phyloP scores from a whole-genome alignment of 805 yeast genomes.

The Wickerhamiella lipophila region DNA sequence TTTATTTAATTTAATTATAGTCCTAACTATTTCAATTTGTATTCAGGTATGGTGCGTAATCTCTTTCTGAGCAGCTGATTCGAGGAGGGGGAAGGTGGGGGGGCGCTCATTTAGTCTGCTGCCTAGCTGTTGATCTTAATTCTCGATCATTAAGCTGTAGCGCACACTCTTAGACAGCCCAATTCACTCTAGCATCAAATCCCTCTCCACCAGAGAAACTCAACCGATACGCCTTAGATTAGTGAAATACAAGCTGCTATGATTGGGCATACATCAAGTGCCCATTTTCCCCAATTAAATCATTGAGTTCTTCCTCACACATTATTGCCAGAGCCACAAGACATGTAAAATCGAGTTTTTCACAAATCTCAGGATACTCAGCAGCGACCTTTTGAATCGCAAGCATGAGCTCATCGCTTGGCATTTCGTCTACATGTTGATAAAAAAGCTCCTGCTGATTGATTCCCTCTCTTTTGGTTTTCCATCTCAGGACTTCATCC shows the following conservation, averaged over 20 bases:
- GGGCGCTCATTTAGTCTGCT: too few species aligned
- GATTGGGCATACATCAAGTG: conserved; percentile 8
- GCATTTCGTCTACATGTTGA: background rate
- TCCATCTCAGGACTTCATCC: background rate
- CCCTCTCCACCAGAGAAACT: too few species aligned
- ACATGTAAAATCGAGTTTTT: background rate
- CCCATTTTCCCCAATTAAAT: conserved; percentile 2
- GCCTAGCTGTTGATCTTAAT: too few species aligned
- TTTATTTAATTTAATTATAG: background rate
- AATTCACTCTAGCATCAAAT: too few species aligned
- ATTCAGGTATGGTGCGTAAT: too few species aligned
- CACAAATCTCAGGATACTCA: background rate
- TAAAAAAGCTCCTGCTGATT: background rate
- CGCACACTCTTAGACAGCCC: too few species aligned
- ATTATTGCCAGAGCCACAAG: conserved; percentile 5
- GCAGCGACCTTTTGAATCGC: background rate
- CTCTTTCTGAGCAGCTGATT: too few species aligned
- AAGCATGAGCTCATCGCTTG: conserved; percentile 7
- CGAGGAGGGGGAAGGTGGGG: too few species aligned
- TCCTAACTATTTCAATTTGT: background rate
- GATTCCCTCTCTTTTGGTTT: background rate
- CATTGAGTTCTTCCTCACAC: conserved; percentile 7
- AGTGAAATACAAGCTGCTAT: too few species aligned
- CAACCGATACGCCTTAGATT: too few species aligned
- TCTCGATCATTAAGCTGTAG: too few species aligned